Evolutionary conservation across 78 protist species (phyloP).

Genomic region (Dictyostelium capitatum): DNA sequence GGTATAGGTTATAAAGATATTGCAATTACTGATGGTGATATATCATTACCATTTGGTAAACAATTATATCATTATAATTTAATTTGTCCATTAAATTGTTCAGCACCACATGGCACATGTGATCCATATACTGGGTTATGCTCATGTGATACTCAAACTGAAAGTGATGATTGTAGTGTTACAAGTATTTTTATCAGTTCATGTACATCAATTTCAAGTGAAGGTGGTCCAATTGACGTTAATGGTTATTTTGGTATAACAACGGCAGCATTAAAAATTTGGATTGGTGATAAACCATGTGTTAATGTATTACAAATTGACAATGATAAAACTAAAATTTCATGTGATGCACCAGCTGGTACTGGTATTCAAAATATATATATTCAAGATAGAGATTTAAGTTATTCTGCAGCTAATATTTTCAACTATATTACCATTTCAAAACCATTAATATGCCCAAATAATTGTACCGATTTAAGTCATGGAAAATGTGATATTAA

Average conservation of each 20-base stretch:
- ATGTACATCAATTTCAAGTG: background rate
- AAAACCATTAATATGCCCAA: too few relatives aligned
- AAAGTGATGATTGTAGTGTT: background rate
- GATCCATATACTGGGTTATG: background rate
- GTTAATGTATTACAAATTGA: background rate
- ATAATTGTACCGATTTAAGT: too few relatives aligned
- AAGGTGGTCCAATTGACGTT: background rate
- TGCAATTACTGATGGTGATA: background rate
- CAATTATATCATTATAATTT: background rate
- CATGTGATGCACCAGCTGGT: background rate
- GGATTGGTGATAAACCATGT: background rate
- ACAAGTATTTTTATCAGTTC: constrained; percentile 1
- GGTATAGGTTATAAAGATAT: background rate
- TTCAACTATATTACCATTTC: background rate
- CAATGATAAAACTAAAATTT: background rate
- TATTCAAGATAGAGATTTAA: background rate
- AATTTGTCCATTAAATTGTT: too few relatives aligned
- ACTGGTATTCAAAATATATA: background rate
- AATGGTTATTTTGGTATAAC: background rate
- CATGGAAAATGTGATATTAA: too few relatives aligned
- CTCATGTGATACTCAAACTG: background rate
- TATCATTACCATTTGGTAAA: background rate
- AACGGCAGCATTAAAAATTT: background rate
- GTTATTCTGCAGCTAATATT: background rate
- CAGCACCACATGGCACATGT: background rate